A percentile compares a stretch with the other conserved stretches of the same genome.
Conservation (phyloP, 176 grass and related monocot genomes). For the Sorghum bicolor region Sorghum_bicolor_NCBIv3 NC_012872.2:8061001-8061500, state of each 20-base stretch:
- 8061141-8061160: background rate
- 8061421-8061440: background rate
- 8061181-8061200: background rate
- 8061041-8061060: too few species aligned
- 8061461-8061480: background rate
- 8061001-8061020: too few species aligned
- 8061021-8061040: too few species aligned
- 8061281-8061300: background rate
- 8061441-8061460: background rate
- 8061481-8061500: background rate
- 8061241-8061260: too few species aligned
- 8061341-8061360: background rate
- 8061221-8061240: too few species aligned
- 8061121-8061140: background rate
- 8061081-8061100: too few species aligned
- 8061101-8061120: background rate
- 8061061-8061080: too few species aligned
- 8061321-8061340: background rate
- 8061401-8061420: background rate
- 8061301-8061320: background rate
- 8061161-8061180: background rate
- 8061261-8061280: background rate
- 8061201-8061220: background rate
- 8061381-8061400: background rate
- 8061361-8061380: background rate